Base-by-base conservation (phyloP, 1,139 yeast species). In the Meyerozyma guilliermondii region DNA sequence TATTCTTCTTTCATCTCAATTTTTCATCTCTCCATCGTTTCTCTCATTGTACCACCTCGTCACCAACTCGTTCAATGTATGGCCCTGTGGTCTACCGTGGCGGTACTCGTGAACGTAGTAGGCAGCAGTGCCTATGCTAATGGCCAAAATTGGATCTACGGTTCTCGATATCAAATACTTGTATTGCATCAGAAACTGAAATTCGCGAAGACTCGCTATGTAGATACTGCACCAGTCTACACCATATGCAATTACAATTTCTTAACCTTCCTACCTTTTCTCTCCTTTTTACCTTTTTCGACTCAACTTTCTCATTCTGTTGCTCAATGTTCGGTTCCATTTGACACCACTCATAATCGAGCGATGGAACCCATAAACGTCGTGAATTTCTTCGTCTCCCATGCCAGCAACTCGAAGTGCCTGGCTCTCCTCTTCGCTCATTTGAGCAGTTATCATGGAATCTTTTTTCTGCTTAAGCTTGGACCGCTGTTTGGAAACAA, bases 401-500 rank as follows among this genome's bases (percentile, higher is more conserved):
- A 54, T 51, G 30, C 41, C 46, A 17, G 49, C 38, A 41, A 51
- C 46, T 22, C 58, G 60, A 28, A 74, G 60, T 3, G 74, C 59
- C 41, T 63, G 60, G 42, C 71, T 53, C 47, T 73, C 77, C 33
- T 65, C 71, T 14, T 64, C 67, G 44, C 72, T 71, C 61, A 71
- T 58, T 37, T 65, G 67, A 0, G 74, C 62, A 13, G 61, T 55
- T 14, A 65, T 48, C 4, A 55, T 51, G 1, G 60, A 53, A 14
- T 53, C 60, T 47, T 68, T 66, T 45, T 75, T 72, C 50, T 66
- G 67, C 46, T 73, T 70, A 28, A 71, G 52, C 47, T 64, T 69
- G 17, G 61, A 59, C 36, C 89, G 63, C 54, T 79, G 84, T 38
- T 80, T 78, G 11, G 80, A 68, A 7, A 89, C 97, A 64, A 85